Evolutionary conservation across 192 early-diverging fungal species (phyloP), one percentile per base, ranked within the genome.

Genomic region (Jimgerdemannia flammicorona): DNA sequence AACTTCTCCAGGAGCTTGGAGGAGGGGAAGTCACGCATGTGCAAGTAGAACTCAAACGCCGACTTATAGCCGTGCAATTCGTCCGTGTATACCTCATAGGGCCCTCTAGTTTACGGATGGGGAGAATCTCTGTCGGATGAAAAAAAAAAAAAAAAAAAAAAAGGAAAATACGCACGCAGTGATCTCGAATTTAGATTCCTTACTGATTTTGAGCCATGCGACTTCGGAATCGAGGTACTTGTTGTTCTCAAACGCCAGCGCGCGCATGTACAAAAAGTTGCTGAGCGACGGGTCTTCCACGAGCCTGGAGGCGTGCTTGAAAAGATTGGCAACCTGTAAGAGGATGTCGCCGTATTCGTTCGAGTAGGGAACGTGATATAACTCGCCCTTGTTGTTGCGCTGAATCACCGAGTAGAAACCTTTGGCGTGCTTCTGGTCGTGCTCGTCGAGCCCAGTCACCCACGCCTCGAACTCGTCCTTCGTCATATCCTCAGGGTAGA

Each of bases 31-130:
- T 94, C 93, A 1, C 91, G 83, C 49, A 88, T 88, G 77, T 91
- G 88, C 29, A 92, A 70, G 81, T 90, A 90, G 40, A 90, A 84
- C 73, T 94, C 91, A 71, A 86, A 94, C 18, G 90, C 88, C 66
- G 90, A 87, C 74, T 91, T 92, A 70, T 83, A 75, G n/a, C 83
- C 81, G 44, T 88, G 87, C 73, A 92, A 64, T 75, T 87, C 85
- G 72, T 94, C 93, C 39, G 89, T 88, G 74, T 94, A 94, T 7
- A 87, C 87, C 83, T 93, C 92, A 74, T 93, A 93, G 43, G 92
- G 91, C 40, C 91, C 91, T 10, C 49, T 59, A 14, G 29, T 29
- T 59, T 10, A 59, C 49, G 49, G 49, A 2, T 59, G 14, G 14
- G 49, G 1, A 29, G 29, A 29, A 29, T 29, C 29, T 29, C 1